Conservation (phyloP, 1,139 yeast genomes). For the Kluyveromyces sp. region DNA sequence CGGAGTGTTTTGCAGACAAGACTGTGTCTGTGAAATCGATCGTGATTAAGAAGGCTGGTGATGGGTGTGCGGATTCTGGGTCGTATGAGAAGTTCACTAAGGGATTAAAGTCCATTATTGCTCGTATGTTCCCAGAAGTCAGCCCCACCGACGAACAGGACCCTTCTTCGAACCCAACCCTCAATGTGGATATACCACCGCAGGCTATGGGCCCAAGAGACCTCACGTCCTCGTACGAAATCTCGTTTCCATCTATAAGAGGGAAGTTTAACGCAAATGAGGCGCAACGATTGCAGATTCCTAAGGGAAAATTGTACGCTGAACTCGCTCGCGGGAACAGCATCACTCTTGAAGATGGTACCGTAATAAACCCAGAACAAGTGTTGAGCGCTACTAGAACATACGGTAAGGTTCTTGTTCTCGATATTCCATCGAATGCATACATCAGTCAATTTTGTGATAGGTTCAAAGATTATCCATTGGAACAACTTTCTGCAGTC, state of each 20-base stretch:
- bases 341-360: conserved; percentile 54
- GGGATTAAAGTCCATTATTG: conserved; percentile 22
- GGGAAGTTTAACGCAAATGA: conserved; percentile 67
- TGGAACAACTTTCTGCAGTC: conserved; percentile 42
- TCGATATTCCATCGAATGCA: conserved; percentile 60
- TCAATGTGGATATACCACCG: conserved; percentile 32
- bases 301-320: conserved; percentile 54
- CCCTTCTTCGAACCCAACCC: conserved; percentile 30
- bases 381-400: conserved; percentile 58
- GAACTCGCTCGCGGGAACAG: conserved; percentile 52
- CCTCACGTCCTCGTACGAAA: conserved; percentile 48
- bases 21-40: conserved; percentile 48
- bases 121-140: conserved; percentile 40
- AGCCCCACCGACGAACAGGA: conserved; percentile 26
- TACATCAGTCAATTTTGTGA: conserved; percentile 36
- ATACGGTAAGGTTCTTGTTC: conserved; percentile 53
- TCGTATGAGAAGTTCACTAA: conserved; percentile 7
- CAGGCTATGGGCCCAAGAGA: conserved; percentile 6
- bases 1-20: conserved; percentile 41
- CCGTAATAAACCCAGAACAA: conserved; percentile 53
- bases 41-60: conserved; percentile 14
- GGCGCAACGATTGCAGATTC: conserved; percentile 65
- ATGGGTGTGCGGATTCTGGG: background rate
- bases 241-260: conserved; percentile 58
- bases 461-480: conserved; percentile 18